Evolutionary conservation across 148 eudicot genomes (phyloP).

Genomic region (Limonium bicolor): DNA sequence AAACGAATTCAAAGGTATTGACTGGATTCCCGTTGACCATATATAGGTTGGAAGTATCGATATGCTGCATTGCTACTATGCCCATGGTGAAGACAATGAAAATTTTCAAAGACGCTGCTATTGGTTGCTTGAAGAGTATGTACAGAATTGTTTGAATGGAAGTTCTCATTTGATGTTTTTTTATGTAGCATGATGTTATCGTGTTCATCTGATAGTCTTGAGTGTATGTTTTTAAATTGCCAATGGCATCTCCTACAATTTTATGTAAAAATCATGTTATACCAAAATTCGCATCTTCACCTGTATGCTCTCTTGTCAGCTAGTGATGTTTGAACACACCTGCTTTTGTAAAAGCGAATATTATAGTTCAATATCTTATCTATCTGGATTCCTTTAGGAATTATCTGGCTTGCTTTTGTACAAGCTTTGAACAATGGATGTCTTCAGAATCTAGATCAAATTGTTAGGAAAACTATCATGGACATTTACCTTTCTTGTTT

Average conservation of each 20-base stretch:
- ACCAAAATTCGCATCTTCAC: not conserved
- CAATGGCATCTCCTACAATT: not conserved
- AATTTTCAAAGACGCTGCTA: conserved; percentile 50
- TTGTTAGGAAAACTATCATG: too few species aligned
- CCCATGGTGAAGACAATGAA: conserved; percentile 56
- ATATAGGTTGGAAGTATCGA: conserved; percentile 51
- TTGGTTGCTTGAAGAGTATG: conserved; percentile 60
- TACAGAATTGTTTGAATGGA: conserved; percentile 8
- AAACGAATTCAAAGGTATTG: too few species aligned
- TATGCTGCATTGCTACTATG: conserved; percentile 51
- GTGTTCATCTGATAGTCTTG: not conserved
- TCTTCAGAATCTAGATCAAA: too few species aligned
- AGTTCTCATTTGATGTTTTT: not conserved
- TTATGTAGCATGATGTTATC: not conserved
- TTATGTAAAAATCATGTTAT: not conserved
- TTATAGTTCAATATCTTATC: too few species aligned
- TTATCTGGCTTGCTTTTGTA: too few species aligned
- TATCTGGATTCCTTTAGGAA: too few species aligned
- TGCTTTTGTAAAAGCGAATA: too few species aligned
- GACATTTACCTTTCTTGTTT: too few species aligned
- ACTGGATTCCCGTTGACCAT: conserved; percentile 10
- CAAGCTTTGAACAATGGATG: too few species aligned
- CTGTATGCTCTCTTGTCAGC: not conserved
- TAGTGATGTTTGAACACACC: too few species aligned
- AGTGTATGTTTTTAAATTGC: not conserved